A percentile compares a stretch with the other conserved stretches of the same genome.
Evolutionary conservation across 345 rosid genomes (phyloP).

Genomic region (Brassica nigra): DNA sequence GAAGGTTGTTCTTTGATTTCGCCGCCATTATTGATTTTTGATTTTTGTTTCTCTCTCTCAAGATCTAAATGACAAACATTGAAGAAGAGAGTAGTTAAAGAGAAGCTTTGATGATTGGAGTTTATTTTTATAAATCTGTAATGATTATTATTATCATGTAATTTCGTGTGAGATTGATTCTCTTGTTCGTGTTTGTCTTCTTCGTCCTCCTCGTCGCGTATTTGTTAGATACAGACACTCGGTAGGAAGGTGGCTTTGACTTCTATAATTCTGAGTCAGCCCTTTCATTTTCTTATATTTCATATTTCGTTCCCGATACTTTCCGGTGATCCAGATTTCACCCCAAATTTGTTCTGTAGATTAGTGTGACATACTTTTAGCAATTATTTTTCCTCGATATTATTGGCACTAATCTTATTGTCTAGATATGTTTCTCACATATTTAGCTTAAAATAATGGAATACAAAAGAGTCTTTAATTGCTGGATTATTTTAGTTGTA

Average conservation of each 20-base stretch:
- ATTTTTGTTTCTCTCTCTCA: not conserved
- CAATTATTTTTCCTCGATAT: not conserved
- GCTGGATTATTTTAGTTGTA: not conserved
- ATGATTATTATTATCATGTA: not conserved
- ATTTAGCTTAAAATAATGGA: not conserved
- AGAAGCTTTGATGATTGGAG: not conserved
- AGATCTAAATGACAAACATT: constrained; percentile 32
- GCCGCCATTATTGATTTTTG: constrained; percentile 22
- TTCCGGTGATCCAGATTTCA: not conserved
- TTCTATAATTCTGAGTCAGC: not conserved
- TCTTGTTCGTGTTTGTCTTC: constrained; percentile 18
- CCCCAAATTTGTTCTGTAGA: not conserved
- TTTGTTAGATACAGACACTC: constrained; percentile 22
- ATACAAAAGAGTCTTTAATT: not conserved
- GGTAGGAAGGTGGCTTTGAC: constrained; percentile 40
- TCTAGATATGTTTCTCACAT: not conserved
- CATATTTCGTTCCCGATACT: not conserved
- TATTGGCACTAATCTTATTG: not conserved
- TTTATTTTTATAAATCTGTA: not conserved
- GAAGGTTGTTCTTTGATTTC: constrained; percentile 37
- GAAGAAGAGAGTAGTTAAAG: not conserved
- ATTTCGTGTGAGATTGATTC: not conserved
- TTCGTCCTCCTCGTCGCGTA: constrained; percentile 22
- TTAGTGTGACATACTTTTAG: not conserved
- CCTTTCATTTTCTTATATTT: not conserved